Evolutionary conservation across 1,284 basidiomycete species (phyloP).

Genomic region (Meira miltonrushii): DNA sequence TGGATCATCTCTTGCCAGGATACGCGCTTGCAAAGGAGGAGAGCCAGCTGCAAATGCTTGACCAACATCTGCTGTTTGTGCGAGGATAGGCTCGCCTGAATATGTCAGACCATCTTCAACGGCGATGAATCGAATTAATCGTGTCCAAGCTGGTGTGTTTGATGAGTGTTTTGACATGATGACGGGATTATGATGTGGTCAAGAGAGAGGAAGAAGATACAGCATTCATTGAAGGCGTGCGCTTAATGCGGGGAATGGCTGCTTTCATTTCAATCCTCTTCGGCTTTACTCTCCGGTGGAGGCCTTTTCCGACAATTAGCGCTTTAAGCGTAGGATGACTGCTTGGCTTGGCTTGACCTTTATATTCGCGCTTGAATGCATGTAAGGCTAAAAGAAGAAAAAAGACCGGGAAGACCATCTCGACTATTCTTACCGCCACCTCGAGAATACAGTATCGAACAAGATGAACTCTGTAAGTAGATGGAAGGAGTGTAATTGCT

Average conservation of each 20-base stretch:
- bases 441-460: too few relatives aligned
- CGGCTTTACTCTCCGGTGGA: neutral
- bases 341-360: too few relatives aligned
- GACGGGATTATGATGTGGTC: neutral
- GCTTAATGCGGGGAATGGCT: neutral
- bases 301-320: neutral
- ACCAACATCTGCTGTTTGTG: constrained; percentile 23
- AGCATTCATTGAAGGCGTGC: neutral
- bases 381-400: too few relatives aligned
- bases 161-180: constrained; percentile 2
- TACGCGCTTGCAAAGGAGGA: constrained; percentile 17
- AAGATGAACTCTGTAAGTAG: constrained; percentile 2
- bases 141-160: constrained; percentile 21
- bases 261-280: too few relatives aligned
- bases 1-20: constrained; percentile 15
- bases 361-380: too few relatives aligned
- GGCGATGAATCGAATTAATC: constrained; percentile 38
- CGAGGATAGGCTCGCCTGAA: constrained; percentile 31
- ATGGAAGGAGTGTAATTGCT: neutral
- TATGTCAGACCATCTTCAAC: constrained; percentile 28
- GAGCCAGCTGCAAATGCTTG: constrained; percentile 19
- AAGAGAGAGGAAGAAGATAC: too few relatives aligned
- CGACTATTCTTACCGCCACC: too few relatives aligned
- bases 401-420: too few relatives aligned
- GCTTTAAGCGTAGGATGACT: too few relatives aligned